A percentile compares a stretch with the other conserved stretches of the same genome.
Evolutionary conservation across 495 filamentous ascomycete species (phyloP).

Genomic region (Tuber umbilicatum): DNA sequence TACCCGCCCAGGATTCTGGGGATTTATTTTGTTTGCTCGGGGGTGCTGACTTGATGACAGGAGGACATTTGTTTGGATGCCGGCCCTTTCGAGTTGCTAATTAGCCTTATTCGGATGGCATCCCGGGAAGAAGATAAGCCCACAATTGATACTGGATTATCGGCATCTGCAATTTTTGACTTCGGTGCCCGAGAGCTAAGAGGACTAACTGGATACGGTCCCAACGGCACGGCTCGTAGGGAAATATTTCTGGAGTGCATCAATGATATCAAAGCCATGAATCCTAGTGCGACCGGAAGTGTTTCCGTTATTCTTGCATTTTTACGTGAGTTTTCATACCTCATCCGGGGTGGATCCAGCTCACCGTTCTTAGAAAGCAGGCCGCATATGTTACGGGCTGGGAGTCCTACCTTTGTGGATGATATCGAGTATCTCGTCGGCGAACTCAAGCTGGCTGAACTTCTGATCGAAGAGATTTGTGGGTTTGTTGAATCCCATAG

Average conservation of each 20-base stretch:
- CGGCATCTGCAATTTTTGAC: conserved; percentile 47
- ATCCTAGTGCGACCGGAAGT: conserved; percentile 58
- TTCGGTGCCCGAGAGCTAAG: conserved; percentile 46
- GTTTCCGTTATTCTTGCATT: conserved; percentile 62
- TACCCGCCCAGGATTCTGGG: conserved; percentile 38
- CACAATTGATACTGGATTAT: conserved; percentile 44
- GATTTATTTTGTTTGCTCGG: conserved; percentile 53
- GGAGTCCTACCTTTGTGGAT: conserved; percentile 40
- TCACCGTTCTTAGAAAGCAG: conserved; percentile 29
- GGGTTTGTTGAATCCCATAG: conserved; percentile 45
- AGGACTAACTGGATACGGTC: conserved; percentile 45
- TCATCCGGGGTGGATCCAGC: conserved; percentile 14
- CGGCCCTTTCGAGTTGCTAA: conserved; percentile 39
- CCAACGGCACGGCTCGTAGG: conserved; percentile 48
- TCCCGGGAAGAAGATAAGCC: conserved; percentile 40
- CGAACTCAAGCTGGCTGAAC: conserved; percentile 50
- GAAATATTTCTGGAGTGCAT: conserved; percentile 55
- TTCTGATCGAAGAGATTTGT: conserved; percentile 51
- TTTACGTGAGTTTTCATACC: conserved; percentile 48
- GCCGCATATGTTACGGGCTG: conserved; percentile 38
- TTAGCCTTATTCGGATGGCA: conserved; percentile 39
- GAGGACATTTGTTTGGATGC: conserved; percentile 29
- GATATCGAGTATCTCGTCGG: conserved; percentile 51
- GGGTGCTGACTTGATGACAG: conserved; percentile 50
- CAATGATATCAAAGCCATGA: conserved; percentile 53